Evolutionary conservation across 257 asterid species (phyloP).

Genomic region (Salvia rosmarinus): DNA sequence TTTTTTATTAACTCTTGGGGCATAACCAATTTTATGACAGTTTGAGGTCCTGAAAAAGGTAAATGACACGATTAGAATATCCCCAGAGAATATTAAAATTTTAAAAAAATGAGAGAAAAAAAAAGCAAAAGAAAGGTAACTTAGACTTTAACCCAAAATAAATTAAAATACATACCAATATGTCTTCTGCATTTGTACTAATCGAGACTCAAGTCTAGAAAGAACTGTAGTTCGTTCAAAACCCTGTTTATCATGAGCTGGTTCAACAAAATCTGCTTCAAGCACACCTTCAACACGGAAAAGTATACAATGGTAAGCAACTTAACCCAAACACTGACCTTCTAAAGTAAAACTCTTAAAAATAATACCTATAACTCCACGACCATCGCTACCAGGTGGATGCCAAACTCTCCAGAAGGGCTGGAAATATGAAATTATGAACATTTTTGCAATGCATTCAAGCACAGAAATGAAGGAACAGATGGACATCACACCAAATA

Average conservation of each 20-base stretch:
- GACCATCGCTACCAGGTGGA: conserved; percentile 97
- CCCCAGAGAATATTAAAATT: not conserved
- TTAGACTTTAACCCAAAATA: conserved; percentile 17
- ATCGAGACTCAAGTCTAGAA: conserved; percentile 74
- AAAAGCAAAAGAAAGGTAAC: not conserved
- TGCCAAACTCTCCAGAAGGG: conserved; percentile 99
- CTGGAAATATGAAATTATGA: conserved; percentile 44
- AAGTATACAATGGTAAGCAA: conserved; percentile 29
- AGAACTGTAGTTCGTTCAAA: conserved; percentile 94
- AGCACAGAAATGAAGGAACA: conserved; percentile 26
- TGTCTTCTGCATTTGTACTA: conserved; percentile 74
- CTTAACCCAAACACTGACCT: conserved; percentile 29
- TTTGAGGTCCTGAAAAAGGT: conserved; percentile 59
- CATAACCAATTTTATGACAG: conserved; percentile 91
- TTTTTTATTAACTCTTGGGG: conserved; percentile 58
- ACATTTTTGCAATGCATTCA: conserved; percentile 19
- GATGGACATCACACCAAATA: not conserved
- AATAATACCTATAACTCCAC: conserved; percentile 95
- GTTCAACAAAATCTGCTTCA: conserved; percentile 98
- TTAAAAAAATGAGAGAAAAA: too few species aligned
- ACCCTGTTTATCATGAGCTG: conserved; percentile 36
- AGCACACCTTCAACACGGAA: conserved; percentile 62
- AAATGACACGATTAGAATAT: conserved; percentile 22
- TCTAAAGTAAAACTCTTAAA: conserved; percentile 8
- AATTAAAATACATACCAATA: conserved; percentile 67